A percentile compares a stretch with the other conserved stretches of the same genome.
Evolutionary conservation across 441 rosid species (phyloP).

Genomic region (Rhodomyrtus psidioides): DNA sequence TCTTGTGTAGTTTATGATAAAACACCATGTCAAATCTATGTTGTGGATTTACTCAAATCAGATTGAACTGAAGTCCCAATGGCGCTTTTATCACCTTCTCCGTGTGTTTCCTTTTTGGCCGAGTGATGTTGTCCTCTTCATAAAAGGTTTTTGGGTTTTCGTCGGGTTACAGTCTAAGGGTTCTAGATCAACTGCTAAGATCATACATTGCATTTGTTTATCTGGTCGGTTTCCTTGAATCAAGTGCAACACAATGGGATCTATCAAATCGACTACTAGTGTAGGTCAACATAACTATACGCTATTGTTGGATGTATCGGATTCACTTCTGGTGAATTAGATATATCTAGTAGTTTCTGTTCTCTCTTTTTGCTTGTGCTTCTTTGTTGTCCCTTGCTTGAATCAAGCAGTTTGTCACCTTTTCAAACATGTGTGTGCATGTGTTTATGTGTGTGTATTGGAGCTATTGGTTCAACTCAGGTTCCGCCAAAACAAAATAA

Average conservation of each 20-base stretch:
- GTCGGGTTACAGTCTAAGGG: neutral
- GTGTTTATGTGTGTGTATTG: neutral
- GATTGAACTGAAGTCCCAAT: neutral
- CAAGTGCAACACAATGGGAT: neutral
- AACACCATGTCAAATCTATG: neutral
- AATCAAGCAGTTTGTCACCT: neutral
- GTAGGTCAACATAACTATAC: neutral
- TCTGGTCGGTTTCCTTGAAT: neutral
- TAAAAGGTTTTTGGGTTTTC: neutral
- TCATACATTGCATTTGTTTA: neutral
- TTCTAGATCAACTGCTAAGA: neutral
- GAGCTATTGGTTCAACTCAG: neutral
- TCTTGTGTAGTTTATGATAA: neutral
- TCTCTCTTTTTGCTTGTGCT: neutral
- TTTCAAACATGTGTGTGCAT: neutral
- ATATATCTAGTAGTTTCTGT: neutral
- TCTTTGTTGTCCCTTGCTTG: neutral
- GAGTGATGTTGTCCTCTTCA: neutral
- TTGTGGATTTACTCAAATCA: neutral
- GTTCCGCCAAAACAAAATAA: neutral
- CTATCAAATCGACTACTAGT: neutral
- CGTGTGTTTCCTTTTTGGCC: neutral
- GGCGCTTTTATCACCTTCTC: neutral
- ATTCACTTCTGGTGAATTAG: neutral
- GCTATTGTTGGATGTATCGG: neutral